Base-by-base conservation (phyloP, 371 early-diverging fungal species). In the Mucor racemosus region DNA sequence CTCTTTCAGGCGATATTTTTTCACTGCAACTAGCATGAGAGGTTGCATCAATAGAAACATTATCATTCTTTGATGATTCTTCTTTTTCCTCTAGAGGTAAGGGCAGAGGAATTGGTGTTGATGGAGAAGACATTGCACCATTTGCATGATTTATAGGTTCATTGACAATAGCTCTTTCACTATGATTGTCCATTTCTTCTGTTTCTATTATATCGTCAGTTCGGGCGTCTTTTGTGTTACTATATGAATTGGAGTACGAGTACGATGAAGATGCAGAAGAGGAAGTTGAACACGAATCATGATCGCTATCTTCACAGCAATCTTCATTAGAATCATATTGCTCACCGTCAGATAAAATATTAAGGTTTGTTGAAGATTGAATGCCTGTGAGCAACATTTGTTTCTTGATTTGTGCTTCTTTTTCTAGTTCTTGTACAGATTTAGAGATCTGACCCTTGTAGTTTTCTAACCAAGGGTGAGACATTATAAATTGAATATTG, bases 401-500 rank as follows among this genome's bases (percentile, higher is more conserved):
- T 64, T 64, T 72, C 15, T 41, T 39, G 4, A 34, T 13, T 26
- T 50, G 59, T 1, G 68, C 60, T 54, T 72, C 72, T n/a, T 38
- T 35, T 35, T 69, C 73, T 7, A 69, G 64, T 58, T 74, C 73
- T 38, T 53, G 26, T 50, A 76, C 65, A 9, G 78, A 54, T 34
- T 74, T 74, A 10, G 41, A 57, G 19, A 80, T 66, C 9, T 78
- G 57, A 5, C 62, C 41, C 5, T 62, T 67, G 50, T 82, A 70
- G 1, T 63, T 26, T 0, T 58, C 31, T 3, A 82, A 60, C 93
- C 93, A 96, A 57, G 80, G 78, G 72, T 98, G 97, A 26, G 76
- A 69, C 88, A 94, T 93, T 60, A 98, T 93, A 21, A 89, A 85
- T 48, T 87, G 79, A 76, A 98, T 91, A 17, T 90, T 88, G 50